Percentiles rank a stretch among this genome's conserved stretches.
Conservation (phyloP, 2,329 filamentous ascomycete genomes). For the Dendrostoma leiphaemia region DNA sequence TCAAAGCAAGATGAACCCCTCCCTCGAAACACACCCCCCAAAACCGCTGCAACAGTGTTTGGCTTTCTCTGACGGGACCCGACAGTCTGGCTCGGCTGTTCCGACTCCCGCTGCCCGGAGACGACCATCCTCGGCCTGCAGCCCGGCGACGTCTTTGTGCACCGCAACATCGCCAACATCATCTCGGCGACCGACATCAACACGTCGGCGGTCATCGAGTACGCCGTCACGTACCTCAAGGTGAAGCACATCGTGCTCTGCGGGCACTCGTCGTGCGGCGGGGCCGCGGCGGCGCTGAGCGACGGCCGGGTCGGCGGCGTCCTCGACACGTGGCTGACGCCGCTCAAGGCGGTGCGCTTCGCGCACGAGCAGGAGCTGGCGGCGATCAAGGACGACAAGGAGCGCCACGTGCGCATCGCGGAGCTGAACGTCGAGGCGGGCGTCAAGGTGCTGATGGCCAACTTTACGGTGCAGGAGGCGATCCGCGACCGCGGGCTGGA, state of each 20-base stretch:
- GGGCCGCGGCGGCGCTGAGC: conserved; percentile 58
- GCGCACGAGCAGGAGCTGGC: conserved; percentile 55
- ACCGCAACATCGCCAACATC: conserved; percentile 89
- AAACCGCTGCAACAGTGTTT: too few species aligned
- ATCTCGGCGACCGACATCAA: conserved; percentile 73
- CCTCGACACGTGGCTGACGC: conserved; percentile 54
- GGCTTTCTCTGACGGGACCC: not conserved
- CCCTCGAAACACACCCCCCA: too few species aligned
- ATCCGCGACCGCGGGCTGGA: conserved; percentile 67
- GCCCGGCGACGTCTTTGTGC: conserved; percentile 83
- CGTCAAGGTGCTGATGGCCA: conserved; percentile 65
- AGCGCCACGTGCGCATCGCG: conserved; percentile 60
- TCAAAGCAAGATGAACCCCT: too few species aligned
- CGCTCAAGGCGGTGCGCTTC: conserved; percentile 43
- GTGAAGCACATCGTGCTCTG: conserved; percentile 70
- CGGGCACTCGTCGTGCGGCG: conserved; percentile 67
- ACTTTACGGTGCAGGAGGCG: conserved; percentile 67
- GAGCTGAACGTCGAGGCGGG: conserved; percentile 75
- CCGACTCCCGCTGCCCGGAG: conserved; percentile 81
- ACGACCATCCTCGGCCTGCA: conserved; percentile 76
- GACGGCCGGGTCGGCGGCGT: conserved; percentile 49
- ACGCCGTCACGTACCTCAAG: conserved; percentile 69
- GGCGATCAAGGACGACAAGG: conserved; percentile 50
- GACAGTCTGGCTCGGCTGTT: conserved; percentile 80
- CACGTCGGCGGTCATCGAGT: conserved; percentile 74